phyloP scores from a whole-genome alignment of 805 yeast genomes.

The Pichia ethanolica region DNA sequence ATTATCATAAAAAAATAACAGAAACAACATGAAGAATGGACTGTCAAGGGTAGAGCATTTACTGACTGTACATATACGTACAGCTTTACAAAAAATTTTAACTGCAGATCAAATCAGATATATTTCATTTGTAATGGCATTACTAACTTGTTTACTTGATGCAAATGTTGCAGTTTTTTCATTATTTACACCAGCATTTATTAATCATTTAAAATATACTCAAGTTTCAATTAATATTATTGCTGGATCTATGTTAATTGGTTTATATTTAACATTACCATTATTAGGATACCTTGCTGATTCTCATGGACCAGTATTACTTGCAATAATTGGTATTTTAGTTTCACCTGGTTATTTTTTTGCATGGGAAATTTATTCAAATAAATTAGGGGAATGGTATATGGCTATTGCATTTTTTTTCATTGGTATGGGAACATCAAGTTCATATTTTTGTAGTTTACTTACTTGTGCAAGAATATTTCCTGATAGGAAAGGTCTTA shows the following conservation, averaged over 20 bases:
- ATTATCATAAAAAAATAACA: not conserved
- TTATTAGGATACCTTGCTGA: conserved; percentile 76
- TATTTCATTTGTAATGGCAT: conserved; percentile 49
- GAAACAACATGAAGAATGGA: not conserved
- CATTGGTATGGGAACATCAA: conserved; percentile 67
- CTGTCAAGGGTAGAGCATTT: conserved; percentile 29
- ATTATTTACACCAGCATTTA: conserved; percentile 66
- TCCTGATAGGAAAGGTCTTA: conserved; percentile 67
- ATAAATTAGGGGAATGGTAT: conserved; percentile 23
- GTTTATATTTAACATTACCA: conserved; percentile 82
- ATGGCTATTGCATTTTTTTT: conserved; percentile 46
- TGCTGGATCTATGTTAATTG: conserved; percentile 66
- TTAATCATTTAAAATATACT: conserved; percentile 46
- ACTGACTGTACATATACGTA: conserved; percentile 39
- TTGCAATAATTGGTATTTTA: conserved; percentile 53
- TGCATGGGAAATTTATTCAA: conserved; percentile 32
- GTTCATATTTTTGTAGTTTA: conserved; percentile 62
- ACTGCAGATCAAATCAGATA: conserved; percentile 36
- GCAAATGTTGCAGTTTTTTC: conserved; percentile 84
- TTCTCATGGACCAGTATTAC: conserved; percentile 70
- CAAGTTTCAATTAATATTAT: conserved; percentile 64
- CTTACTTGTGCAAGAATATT: conserved; percentile 82
- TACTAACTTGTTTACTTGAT: conserved; percentile 61
- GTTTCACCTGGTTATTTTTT: conserved; percentile 64
- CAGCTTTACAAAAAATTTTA: conserved; percentile 34